phyloP scores from a whole-genome alignment of 257 asterid genomes.

The Solanum pimpinellifolium region DNA sequence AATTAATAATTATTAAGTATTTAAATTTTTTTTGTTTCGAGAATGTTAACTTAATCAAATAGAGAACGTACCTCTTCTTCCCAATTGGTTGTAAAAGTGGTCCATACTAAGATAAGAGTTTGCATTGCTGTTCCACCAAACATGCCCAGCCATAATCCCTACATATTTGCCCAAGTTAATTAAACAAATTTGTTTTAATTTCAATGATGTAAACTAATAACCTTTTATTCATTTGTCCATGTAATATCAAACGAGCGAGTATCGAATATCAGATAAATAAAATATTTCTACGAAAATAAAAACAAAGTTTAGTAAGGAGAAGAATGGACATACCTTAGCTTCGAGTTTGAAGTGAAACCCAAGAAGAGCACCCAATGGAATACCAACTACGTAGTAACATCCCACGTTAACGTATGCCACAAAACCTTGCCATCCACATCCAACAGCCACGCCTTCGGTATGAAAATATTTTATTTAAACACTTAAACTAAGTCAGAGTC shows the following conservation, averaged over 20 bases:
- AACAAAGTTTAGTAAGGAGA: background rate
- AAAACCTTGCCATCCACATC: constrained; percentile 28
- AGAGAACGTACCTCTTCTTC: constrained; percentile 9
- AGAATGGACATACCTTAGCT: constrained; percentile 1
- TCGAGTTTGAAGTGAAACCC: constrained; percentile 8
- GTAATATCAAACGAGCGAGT: background rate
- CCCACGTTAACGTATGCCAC: constrained; percentile 27
- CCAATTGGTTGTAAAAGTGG: constrained; percentile 19
- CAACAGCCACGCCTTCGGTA: constrained; percentile 19
- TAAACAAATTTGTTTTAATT: background rate
- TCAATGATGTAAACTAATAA: background rate
- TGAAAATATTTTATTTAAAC: background rate
- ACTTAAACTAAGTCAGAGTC: too few relatives aligned
- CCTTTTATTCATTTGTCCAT: background rate
- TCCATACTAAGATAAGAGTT: constrained; percentile 14
- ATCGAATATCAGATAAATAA: background rate
- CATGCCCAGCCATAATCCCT: constrained; percentile 30
- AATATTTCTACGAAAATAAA: background rate
- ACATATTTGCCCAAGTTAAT: background rate
- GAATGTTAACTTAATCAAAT: background rate
- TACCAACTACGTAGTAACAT: constrained; percentile 14
- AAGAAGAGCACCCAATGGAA: constrained; percentile 16
- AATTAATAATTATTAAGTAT: background rate
- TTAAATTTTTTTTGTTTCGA: too few relatives aligned
- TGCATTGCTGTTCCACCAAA: constrained; percentile 22